Percentiles rank a stretch among this genome's conserved stretches.
Evolutionary conservation across 192 early-diverging fungal genomes (phyloP).

Genomic region (Coemansia sp.): DNA sequence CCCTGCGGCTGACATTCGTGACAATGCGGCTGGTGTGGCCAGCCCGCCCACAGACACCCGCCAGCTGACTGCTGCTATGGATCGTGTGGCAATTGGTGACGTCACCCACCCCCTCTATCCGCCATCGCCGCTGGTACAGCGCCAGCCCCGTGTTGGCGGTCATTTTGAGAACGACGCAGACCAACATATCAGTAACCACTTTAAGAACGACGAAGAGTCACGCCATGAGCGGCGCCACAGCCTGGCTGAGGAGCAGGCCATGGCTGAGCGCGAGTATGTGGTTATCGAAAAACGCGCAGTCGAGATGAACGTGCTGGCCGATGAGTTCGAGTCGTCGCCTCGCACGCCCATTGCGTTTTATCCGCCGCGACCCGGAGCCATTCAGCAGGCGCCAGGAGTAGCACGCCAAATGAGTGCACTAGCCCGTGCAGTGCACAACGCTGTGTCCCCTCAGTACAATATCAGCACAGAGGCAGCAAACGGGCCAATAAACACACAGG

Average conservation of each 20-base stretch:
- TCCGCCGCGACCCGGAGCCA: conserved; percentile 38
- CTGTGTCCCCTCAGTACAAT: conserved; percentile 45
- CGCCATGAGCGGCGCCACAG: conserved; percentile 15
- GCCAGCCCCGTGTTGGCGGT: neutral
- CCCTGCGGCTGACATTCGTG: conserved; percentile 1
- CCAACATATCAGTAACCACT: neutral
- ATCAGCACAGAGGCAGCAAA: conserved; percentile 38
- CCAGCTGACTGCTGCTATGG: conserved; percentile 12
- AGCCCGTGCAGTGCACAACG: conserved; percentile 45
- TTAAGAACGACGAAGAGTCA: neutral
- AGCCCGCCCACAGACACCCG: neutral
- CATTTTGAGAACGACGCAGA: neutral
- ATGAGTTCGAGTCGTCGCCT: conserved; percentile 59
- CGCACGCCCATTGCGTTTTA: conserved; percentile 43
- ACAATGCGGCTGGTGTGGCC: neutral
- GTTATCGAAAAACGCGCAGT: conserved; percentile 70
- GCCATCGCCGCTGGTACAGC: conserved; percentile 8
- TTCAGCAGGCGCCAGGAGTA: conserved; percentile 39
- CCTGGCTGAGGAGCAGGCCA: conserved; percentile 54
- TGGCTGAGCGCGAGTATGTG: conserved; percentile 70
- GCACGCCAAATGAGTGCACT: conserved; percentile 52
- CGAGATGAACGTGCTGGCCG: conserved; percentile 74
- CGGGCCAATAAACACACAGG: conserved; percentile 32
- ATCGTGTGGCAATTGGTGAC: conserved; percentile 12
- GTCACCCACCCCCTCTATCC: conserved; percentile 1